phyloP scores from a whole-genome alignment of 208 protist species.

The Crithidia brevicula region DNA sequence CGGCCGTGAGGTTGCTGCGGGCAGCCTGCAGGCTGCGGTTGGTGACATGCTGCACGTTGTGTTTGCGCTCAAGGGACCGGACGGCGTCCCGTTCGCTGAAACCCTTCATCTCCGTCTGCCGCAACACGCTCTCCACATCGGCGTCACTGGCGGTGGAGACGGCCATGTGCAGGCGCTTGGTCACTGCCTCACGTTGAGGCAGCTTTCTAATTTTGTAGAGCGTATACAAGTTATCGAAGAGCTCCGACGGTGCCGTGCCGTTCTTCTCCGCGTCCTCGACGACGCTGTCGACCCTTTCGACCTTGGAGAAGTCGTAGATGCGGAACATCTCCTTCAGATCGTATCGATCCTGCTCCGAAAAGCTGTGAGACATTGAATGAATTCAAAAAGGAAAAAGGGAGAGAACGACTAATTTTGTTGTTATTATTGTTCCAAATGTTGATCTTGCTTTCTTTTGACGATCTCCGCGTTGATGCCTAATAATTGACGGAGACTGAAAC shows the following conservation, averaged over 20 bases:
- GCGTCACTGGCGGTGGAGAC: conserved; percentile 40
- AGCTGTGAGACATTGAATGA: not conserved
- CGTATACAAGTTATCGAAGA: conserved; percentile 54
- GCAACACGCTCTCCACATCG: conserved; percentile 47
- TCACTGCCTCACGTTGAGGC: conserved; percentile 39
- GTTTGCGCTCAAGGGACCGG: conserved; percentile 35
- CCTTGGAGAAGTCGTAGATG: conserved; percentile 59
- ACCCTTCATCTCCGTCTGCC: conserved; percentile 46
- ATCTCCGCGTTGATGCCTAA: too few species aligned
- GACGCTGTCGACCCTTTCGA: conserved; percentile 35
- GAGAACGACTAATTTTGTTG: not conserved
- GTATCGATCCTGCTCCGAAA: conserved; percentile 39
- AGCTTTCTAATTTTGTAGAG: conserved; percentile 42
- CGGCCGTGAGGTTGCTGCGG: not conserved
- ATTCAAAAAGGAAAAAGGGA: conserved; percentile 13
- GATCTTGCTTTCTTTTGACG: too few species aligned
- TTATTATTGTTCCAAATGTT: too few species aligned
- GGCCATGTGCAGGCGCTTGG: conserved; percentile 28
- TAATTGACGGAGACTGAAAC: too few species aligned
- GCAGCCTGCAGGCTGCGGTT: not conserved
- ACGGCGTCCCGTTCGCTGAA: conserved; percentile 47
- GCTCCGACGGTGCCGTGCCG: conserved; percentile 21
- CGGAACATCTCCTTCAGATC: conserved; percentile 63
- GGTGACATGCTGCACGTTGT: conserved; percentile 9
- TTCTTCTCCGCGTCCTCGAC: conserved; percentile 25